Evolutionary conservation across 169 alveolate genomes (phyloP).

Genomic region (Plasmodium fragile): DNA sequence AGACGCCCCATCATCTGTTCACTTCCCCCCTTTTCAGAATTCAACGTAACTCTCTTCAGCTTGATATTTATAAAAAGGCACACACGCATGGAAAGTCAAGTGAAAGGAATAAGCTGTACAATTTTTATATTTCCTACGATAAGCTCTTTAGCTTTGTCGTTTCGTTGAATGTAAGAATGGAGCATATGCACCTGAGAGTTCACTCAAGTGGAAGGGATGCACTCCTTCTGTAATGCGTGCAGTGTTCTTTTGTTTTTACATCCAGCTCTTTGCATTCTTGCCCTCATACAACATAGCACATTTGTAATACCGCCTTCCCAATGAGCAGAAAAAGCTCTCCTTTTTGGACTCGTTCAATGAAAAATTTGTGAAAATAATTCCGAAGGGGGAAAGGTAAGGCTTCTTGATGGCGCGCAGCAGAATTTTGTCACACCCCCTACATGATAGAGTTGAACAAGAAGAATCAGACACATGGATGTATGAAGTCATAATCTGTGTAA

Average conservation of each 20-base stretch:
- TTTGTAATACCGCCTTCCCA: neutral
- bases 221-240: neutral
- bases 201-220: neutral
- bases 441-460: neutral
- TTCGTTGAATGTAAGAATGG: conserved; percentile 33
- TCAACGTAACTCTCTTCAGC: conserved; percentile 11
- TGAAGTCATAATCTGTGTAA: neutral
- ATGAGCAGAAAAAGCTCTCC: conserved; percentile 33
- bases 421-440: neutral
- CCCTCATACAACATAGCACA: neutral
- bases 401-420: neutral
- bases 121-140: conserved; percentile 36
- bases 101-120: conserved; percentile 34
- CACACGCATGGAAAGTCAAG: neutral
- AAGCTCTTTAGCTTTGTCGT: conserved; percentile 33
- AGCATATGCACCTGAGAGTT: neutral
- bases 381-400: conserved; percentile 47
- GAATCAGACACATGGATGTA: neutral
- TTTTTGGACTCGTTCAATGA: conserved; percentile 26
- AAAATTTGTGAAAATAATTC: conserved; percentile 42
- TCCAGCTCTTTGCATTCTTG: neutral
- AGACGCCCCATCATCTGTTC: neutral
- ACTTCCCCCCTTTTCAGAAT: conserved; percentile 26
- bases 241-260: neutral
- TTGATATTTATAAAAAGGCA: conserved; percentile 8